A percentile compares a stretch with the other conserved stretches of the same genome.
Conservation (phyloP, 2,329 filamentous ascomycete genomes). For the Chaetomium sp. region DNA sequence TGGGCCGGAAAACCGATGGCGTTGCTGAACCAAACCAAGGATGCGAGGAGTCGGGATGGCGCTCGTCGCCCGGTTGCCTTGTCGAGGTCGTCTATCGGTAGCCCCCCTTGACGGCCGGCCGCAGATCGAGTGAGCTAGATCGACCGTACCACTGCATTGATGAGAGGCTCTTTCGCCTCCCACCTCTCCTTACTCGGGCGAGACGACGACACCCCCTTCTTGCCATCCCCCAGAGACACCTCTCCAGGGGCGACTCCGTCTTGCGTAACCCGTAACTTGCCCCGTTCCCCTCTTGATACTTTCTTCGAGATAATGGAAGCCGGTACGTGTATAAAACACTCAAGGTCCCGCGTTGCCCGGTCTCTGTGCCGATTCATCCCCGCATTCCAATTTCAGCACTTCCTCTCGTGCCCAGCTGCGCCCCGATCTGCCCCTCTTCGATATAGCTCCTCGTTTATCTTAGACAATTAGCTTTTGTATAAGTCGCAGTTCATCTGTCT, state of each 20-base stretch:
- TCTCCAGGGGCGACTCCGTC: neutral
- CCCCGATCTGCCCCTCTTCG: neutral
- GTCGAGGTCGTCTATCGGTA: neutral
- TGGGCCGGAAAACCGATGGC: neutral
- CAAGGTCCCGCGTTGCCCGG: neutral
- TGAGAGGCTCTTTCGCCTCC: neutral
- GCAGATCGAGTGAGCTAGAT: neutral
- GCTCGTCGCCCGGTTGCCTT: neutral
- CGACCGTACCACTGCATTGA: neutral
- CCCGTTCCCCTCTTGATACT: neutral
- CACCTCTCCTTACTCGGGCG: neutral
- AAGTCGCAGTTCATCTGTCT: too few species aligned
- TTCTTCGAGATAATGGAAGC: neutral
- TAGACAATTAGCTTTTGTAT: too few species aligned
- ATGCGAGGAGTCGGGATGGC: too few species aligned
- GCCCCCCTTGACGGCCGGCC: neutral
- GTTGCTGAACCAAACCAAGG: neutral
- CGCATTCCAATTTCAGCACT: neutral
- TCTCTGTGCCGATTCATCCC: neutral
- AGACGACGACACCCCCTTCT: neutral
- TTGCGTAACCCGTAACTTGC: neutral
- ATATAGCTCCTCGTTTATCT: too few species aligned
- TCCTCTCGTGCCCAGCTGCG: neutral
- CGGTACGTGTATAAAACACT: slow-evolving; percentile 1
- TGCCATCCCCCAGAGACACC: neutral